Base-by-base conservation (phyloP, 164 flowering plant species). In the Nelumbo lutea region DNA sequence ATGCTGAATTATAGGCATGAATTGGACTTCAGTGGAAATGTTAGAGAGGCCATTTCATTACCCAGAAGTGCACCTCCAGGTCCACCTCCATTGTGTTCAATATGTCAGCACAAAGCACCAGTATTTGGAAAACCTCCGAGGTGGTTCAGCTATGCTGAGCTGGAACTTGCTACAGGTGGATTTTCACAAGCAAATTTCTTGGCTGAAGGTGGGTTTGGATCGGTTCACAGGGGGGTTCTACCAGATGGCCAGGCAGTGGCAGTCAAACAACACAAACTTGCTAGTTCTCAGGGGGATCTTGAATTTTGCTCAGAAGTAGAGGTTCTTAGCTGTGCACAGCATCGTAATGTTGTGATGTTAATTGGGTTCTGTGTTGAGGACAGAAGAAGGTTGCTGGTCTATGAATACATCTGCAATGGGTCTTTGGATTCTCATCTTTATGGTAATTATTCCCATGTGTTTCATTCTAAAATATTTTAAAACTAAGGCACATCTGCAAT, bases 201-300 rank as follows among this genome's bases (percentile, higher is more conserved):
- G 80, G 97, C 98, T 14, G 97, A 92, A 86, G 98, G 98, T 75
- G 98, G 98, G 50, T 95, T 83, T 85, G 98, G 98, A 44, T 89
- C 92, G 55, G 98, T 95, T 51, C 86, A 95, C 66, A 81, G 91
- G 64, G 98, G 97, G 47, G 80, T 84, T 44, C 77, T 95, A 72
- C 81, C 81, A 62, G 89, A 89, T 82, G 97, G 97, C 9, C 93
- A 83, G 76, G 86, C 90, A 2, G 69, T 95, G 73, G 98, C 98
- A 7, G 97, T 95, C 42, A 95, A 95, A 82, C 98, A 92, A 64
- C 88, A 90, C 72, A 95, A 90, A 77, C 62, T 81, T 67, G 97
- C 96, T 42, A 91, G 98, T 77, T 83, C 96, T 62, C 98, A 92
- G 74, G 97, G 97, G 46, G 97, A 95, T 76, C 73, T 42, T 58